Evolutionary conservation across 2,329 filamentous ascomycete genomes (phyloP), one percentile per base, ranked within the genome.

Genomic region (Thelonectria blattea): DNA sequence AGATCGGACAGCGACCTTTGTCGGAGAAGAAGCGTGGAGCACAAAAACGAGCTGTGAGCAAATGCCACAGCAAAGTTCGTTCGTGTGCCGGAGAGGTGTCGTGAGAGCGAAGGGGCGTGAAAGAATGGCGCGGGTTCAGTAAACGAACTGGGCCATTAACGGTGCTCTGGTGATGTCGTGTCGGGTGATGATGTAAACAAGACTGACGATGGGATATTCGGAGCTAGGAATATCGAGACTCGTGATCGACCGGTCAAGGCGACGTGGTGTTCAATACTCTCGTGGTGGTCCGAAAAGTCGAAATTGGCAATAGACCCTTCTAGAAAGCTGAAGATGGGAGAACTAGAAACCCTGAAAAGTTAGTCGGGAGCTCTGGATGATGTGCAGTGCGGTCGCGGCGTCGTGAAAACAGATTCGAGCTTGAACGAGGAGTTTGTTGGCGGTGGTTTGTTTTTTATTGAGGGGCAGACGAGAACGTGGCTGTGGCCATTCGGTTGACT

Each of bases 1-100:
- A 78, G 77, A 79, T 74, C 78, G 59, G 41, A 59, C 27, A 34
- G 48, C 56, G 75, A 78, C 71, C 76, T 78, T 77, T 69, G 76
- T 76, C 77, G 74, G 75, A 30, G 41, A 56, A 67, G 58, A 49
- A 58, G 59, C 60, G 58, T 49, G 61, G 66, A 63, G 64, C 61
- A 60, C 56, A 68, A 20, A 52, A 61, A 22, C 46, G 45, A 52
- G 52, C 62, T 62, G 65, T 30, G 55, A 58, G 18, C 49, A 20
- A 52, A 42, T n/a, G 58, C 61, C 65, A 68, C 67, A 67, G 56
- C 56, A 30, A 56, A 51, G 46, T 51, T 55, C 65, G 54, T 50
- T 30, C 27, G 54, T 24, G 60, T 63, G 43, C 57, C 58, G 53
- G 20, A 39, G n/a, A 18, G 48, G 46, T 49, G 32, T 50, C 52